Evolutionary conservation across 2,329 filamentous ascomycete species (phyloP).

Genomic region (Westerdykella aurantiaca): DNA sequence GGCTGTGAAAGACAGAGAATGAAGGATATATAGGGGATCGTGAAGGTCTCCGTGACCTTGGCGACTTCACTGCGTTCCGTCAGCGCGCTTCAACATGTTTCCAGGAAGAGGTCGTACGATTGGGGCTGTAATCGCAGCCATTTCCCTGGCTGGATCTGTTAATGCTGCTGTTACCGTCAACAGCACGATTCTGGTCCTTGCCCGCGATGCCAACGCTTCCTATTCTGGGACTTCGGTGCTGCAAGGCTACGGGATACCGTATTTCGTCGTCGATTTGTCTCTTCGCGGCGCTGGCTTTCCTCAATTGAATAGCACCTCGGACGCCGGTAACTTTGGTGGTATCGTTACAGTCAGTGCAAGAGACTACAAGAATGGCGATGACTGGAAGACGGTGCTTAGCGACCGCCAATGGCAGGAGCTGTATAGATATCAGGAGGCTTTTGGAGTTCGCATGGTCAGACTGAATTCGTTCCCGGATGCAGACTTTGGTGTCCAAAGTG

Average conservation of each 20-base stretch:
- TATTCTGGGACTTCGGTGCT: constrained; percentile 48
- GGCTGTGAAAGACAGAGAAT: too few species aligned
- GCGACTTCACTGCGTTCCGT: too few species aligned
- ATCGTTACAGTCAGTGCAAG: constrained; percentile 50
- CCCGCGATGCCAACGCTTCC: constrained; percentile 44
- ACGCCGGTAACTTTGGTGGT: constrained; percentile 52
- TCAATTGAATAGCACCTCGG: constrained; percentile 42
- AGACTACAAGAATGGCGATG: constrained; percentile 40
- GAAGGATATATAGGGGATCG: too few species aligned
- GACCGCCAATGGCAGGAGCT: constrained; percentile 50
- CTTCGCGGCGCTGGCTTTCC: constrained; percentile 47
- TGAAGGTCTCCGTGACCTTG: too few species aligned
- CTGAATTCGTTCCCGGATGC: constrained; percentile 50
- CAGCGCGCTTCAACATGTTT: too few species aligned
- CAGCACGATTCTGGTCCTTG: constrained; percentile 50
- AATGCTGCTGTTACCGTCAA: constrained; percentile 13
- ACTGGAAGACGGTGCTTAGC: constrained; percentile 47
- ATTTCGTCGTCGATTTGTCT: constrained; percentile 48
- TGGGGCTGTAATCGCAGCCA: too few species aligned
- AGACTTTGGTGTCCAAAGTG: constrained; percentile 39
- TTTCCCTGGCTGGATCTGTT: not conserved
- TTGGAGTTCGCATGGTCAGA: constrained; percentile 54
- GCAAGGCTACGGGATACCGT: constrained; percentile 55
- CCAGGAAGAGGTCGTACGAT: too few species aligned
- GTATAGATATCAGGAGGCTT: constrained; percentile 52